Conservation (phyloP, 805 yeast genomes). For the Kuraishia ogatae region DNA sequence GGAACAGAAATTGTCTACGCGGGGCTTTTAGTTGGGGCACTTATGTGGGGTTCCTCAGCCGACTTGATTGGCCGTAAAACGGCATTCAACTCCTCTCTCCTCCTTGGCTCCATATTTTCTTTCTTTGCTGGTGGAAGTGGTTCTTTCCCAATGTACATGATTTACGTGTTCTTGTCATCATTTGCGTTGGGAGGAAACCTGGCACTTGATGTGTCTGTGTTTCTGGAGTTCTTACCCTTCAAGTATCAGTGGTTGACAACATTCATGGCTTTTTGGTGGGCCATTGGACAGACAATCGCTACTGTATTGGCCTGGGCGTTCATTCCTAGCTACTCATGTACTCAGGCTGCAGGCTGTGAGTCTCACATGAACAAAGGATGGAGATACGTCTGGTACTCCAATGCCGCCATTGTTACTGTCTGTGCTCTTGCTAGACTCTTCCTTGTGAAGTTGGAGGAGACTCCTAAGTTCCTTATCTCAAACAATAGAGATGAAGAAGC, state of each 20-base stretch:
- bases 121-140: constrained; percentile 46
- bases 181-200: constrained; percentile 51
- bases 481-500: constrained; percentile 45
- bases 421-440: constrained; percentile 40
- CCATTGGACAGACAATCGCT: constrained; percentile 50
- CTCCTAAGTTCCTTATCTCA: constrained; percentile 47
- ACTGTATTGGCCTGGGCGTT: constrained; percentile 47
- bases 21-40: constrained; percentile 44
- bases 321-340: constrained; percentile 41
- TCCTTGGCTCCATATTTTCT: constrained; percentile 41
- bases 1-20: constrained; percentile 38
- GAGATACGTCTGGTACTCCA: constrained; percentile 48
- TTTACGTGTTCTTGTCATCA: constrained; percentile 34
- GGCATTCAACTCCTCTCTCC: constrained; percentile 41
- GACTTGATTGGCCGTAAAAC: constrained; percentile 45
- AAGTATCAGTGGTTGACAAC: constrained; percentile 43
- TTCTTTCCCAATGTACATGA: constrained; percentile 38
- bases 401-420: constrained; percentile 42
- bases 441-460: constrained; percentile 36
- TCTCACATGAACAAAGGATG: constrained; percentile 46
- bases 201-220: constrained; percentile 44
- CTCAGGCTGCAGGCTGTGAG: constrained; percentile 31
- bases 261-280: constrained; percentile 53
- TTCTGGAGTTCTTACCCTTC: constrained; percentile 43
- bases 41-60: constrained; percentile 49